A percentile compares a stretch with the other conserved stretches of the same genome.
Conservation (phyloP, 2,329 filamentous ascomycete genomes). For the Emydomyces testavorans region DNA sequence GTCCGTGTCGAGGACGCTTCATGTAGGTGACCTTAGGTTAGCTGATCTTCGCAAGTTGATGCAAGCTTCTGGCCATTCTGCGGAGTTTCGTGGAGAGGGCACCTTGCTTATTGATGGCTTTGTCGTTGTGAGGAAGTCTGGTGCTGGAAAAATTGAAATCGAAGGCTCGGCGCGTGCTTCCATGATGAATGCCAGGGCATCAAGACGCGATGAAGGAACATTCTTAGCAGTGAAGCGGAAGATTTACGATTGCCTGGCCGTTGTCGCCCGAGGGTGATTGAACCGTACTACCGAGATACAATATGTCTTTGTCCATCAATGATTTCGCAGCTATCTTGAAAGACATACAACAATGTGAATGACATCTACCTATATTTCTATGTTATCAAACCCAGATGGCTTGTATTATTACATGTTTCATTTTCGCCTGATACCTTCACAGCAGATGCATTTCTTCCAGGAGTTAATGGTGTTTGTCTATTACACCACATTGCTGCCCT, state of each 20-base stretch:
- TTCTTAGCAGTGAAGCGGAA: constrained; percentile 81
- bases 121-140: constrained; percentile 80
- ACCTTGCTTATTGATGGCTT: constrained; percentile 78
- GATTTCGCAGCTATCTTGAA: neutral
- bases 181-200: constrained; percentile 31
- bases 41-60: constrained; percentile 79
- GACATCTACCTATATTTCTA: neutral
- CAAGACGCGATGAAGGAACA: constrained; percentile 48
- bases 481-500: constrained; percentile 6
- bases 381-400: neutral
- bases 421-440: neutral
- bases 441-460: constrained; percentile 3
- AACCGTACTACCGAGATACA: neutral
- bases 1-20: constrained; percentile 72
- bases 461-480: constrained; percentile 12
- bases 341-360: constrained; percentile 3
- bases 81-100: constrained; percentile 88
- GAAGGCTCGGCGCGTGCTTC: constrained; percentile 57
- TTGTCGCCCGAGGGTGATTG: constrained; percentile 61
- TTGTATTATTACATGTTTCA: constrained; percentile 6
- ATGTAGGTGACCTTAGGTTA: constrained; percentile 84
- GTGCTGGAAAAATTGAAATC: constrained; percentile 75
- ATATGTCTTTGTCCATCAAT: neutral
- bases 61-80: constrained; percentile 68
- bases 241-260: constrained; percentile 87